Percentiles rank a stretch among this genome's conserved stretches.
Evolutionary conservation across 257 asterid species (phyloP).

Genomic region (Capsicum pubescens): DNA sequence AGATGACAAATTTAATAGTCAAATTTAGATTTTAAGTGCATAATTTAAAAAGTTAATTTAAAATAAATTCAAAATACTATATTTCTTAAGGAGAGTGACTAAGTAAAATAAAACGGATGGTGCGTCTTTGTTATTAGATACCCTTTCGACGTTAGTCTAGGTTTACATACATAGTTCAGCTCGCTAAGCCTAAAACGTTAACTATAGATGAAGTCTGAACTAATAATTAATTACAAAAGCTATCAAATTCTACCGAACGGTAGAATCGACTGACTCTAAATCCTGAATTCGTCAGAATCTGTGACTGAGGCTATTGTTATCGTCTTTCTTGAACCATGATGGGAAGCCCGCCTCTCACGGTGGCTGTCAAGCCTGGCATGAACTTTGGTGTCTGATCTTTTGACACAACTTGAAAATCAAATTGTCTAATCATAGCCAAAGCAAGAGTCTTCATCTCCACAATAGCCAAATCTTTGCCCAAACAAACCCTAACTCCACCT

Average conservation of each 20-base stretch:
- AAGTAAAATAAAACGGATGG: no score
- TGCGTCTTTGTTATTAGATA: background rate
- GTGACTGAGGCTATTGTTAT: background rate
- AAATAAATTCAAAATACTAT: no score
- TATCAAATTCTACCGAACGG: no score
- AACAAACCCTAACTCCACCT: conserved; percentile 53
- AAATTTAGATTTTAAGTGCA: no score
- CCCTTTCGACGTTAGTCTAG: background rate
- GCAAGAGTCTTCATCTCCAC: conserved; percentile 61
- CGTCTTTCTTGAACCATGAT: conserved; percentile 44
- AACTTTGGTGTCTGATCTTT: conserved; percentile 35
- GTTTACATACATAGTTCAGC: background rate
- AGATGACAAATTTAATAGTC: no score
- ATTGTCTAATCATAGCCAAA: conserved; percentile 49
- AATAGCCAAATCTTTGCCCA: conserved; percentile 54
- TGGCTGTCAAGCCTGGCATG: conserved; percentile 60
- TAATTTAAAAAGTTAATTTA: no score
- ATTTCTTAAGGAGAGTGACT: no score
- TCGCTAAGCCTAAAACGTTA: background rate
- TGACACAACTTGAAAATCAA: conserved; percentile 40
- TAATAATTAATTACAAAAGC: background rate
- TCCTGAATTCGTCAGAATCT: background rate
- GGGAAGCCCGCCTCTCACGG: conserved; percentile 56
- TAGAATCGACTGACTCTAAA: background rate
- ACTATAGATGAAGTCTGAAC: background rate